Base-by-base conservation (phyloP, 768 basidiomycete species). In the Paxillus involutus region DNA sequence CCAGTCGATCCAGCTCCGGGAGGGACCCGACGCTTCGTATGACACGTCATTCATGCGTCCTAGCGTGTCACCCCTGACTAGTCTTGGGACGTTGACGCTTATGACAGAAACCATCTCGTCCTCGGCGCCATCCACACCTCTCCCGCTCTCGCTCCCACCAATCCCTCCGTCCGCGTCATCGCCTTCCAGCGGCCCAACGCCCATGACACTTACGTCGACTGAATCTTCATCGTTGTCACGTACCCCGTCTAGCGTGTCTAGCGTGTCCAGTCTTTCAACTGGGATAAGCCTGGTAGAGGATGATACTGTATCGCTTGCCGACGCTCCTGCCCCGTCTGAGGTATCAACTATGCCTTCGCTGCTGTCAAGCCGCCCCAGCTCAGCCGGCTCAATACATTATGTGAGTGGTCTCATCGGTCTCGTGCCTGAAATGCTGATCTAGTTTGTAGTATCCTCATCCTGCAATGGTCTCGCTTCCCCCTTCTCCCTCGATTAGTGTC, bases 11-110 rank as follows among this genome's bases (percentile, higher is more conserved):
- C 71, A 73, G 0, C 65, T 90, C 42, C 82, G 79, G 1, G 89
- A 92, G 42, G 80, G 77, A 4, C 65, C 61, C 9, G 90, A 91
- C 58, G 71, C 63, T 0, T 90, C 88, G 0, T 86, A 84, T 53
- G 90, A 91, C 53, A 89, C 89, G 0, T 90, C 89, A 0, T 77
- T 87, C 65, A 72, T 91, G 63, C 75, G 86, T 29, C 87, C 89
- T 0, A 88, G 80, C 55, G 80, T 67, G 39, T 66, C 74, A 2
- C 68, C 74, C 2, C 52, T 69, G 4, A 68, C 62, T 4, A 72
- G 68, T n/a, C 48, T 69, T 0, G 63, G 63, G 37, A 65, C 67
- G 48, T 60, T 73, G 26, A 70, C 73, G 9, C 73, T 68, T 6
- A 56, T 74, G 35, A 66, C 73, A 11, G 74, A 73, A 16, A 63